These are phyloP conservation scores for Hymenoscyphus fraxineus DNA, from an alignment of 2,329 filamentous ascomycete species.

Conservation along the genomic window DNA sequence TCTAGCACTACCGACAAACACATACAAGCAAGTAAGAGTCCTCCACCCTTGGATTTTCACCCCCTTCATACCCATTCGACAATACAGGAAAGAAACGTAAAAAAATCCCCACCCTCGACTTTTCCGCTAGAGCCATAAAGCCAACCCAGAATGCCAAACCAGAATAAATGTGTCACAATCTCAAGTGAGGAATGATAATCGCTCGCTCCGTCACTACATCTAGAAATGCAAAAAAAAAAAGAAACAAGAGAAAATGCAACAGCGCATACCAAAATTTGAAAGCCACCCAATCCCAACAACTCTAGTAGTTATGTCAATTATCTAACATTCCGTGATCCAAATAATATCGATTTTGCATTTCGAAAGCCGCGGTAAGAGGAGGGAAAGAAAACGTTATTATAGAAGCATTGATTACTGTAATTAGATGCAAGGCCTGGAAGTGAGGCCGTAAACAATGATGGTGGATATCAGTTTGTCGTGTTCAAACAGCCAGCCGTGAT, in stretches of 20 bases:
- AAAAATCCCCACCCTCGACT: background rate
- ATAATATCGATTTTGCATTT: background rate
- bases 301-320: background rate
- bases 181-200: background rate
- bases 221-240: background rate
- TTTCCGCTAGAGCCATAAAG: too few species aligned
- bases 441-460: background rate
- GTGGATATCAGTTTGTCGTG: background rate
- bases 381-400: background rate
- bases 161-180: background rate
- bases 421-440: background rate
- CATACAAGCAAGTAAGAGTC: too few species aligned
- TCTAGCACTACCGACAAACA: too few species aligned
- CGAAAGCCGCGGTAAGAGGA: background rate
- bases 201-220: background rate
- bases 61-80: too few species aligned
- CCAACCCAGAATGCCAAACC: too few species aligned
- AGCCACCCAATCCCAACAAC: background rate
- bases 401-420: background rate
- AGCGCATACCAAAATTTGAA: background rate
- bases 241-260: background rate
- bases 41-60: too few species aligned
- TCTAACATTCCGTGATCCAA: background rate
- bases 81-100: background rate
- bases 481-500: slow-evolving; percentile 1